These are phyloP conservation scores for Curvularia spicifera DNA, from an alignment of 2,329 filamentous ascomycete species.

Conservation along the genomic window DNA sequence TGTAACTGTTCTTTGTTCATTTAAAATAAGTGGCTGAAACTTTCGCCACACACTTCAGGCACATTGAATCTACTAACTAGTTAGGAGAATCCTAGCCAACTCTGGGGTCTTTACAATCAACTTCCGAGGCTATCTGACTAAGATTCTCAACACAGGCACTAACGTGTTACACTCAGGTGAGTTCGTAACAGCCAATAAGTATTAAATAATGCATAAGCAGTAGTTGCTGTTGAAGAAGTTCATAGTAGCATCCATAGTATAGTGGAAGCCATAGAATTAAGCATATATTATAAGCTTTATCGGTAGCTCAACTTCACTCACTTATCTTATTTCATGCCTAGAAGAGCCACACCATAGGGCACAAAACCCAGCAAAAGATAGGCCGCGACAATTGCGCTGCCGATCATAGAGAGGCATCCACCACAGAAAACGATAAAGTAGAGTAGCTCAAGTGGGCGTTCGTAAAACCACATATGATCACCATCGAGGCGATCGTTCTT, in stretches of 20 bases:
- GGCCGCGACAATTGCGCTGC: not conserved
- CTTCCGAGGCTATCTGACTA: no score
- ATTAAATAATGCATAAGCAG: not conserved
- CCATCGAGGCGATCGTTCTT: conserved; percentile 1
- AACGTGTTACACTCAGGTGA: not conserved
- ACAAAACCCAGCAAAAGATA: not conserved
- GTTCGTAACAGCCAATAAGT: not conserved
- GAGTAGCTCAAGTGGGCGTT: conserved; percentile 3
- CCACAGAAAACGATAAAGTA: conserved; percentile 3
- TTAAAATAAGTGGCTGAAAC: no score
- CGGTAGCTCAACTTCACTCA: not conserved
- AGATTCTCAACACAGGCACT: no score
- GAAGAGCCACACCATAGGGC: not conserved
- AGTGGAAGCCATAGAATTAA: not conserved
- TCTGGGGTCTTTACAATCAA: no score
- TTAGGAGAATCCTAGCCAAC: no score
- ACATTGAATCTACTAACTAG: no score
- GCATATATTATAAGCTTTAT: not conserved
- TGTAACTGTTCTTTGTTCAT: no score
- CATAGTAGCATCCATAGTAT: not conserved
- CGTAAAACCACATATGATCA: conserved; percentile 3
- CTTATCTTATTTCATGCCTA: not conserved
- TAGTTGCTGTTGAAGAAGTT: not conserved
- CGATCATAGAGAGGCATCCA: not conserved
- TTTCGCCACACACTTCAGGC: no score